Percentiles rank a stretch among this genome's conserved stretches.
These are phyloP conservation scores for Pseudoscleropodium purum DNA, from an alignment of 225 moss, liverwort and hornwort genomes.

Conservation along the genomic window DNA sequence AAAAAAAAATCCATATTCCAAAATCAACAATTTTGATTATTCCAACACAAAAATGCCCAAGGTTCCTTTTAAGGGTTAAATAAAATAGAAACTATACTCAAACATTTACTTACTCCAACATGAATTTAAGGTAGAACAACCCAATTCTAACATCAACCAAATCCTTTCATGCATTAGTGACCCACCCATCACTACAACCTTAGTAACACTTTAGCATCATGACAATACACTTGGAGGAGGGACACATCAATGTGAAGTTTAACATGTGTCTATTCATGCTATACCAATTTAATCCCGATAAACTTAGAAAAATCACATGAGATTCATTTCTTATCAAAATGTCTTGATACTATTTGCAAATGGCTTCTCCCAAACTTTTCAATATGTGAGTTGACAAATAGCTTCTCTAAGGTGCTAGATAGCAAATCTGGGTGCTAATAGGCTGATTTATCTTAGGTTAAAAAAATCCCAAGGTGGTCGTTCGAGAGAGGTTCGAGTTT, in stretches of 20 bases:
- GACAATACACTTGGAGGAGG: not conserved
- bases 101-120: rapidly evolving
- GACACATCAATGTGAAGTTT: rapidly evolving
- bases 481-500: not conserved
- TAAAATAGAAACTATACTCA: not conserved
- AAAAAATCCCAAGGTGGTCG: too few relatives aligned
- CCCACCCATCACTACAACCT: not conserved
- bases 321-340: not conserved
- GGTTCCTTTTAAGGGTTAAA: rapidly evolving
- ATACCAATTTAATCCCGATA: not conserved
- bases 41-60: rapidly evolving
- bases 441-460: not conserved
- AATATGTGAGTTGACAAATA: too few relatives aligned
- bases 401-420: too few relatives aligned
- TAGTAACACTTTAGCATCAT: not conserved
- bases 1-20: rapidly evolving
- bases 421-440: not conserved
- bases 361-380: too few relatives aligned
- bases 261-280: rapidly evolving
- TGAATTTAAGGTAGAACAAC: not conserved
- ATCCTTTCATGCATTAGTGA: not conserved
- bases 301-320: not conserved
- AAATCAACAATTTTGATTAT: not conserved
- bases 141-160: not conserved
- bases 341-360: not conserved